Evolutionary conservation across 352 stramenopile species (phyloP), one percentile per base, ranked within the genome.

Genomic region (Pythium utonaiense): DNA sequence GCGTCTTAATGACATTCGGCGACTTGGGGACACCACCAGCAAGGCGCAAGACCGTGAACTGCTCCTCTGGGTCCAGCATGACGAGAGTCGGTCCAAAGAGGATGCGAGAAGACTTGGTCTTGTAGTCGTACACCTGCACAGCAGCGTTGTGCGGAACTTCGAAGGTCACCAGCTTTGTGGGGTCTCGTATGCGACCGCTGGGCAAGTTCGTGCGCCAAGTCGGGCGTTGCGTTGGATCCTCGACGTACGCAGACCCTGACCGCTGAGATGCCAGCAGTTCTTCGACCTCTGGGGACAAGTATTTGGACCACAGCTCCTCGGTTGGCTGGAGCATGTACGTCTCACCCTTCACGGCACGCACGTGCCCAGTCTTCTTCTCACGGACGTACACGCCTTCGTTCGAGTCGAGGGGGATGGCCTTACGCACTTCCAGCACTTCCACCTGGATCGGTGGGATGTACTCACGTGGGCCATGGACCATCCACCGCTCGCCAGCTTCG

Each of bases 71-170:
- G 17, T 87, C 80, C 9, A 93, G 69, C 83, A 93, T 93, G 17
- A 90, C 81, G 0, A 93, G 65, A 6, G 80, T 90, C 21, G 83
- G 83, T 0, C 83, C 83, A 65, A 93, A 93, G 56, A 91, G 69
- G 36, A 93, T 93, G 28, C 83, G 80, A 2, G 80, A 91, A 30
- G 75, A 87, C 22, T 80, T 91, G 40, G 80, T 89, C 63, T 89
- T 89, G 71, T 91, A 93, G 70, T 93, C 81, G 60, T 93, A 93
- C 9, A 93, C 78, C 63, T 93, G 83, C 3, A 93, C 85, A 21
- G 80, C 83, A 14, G 80, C 79, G 21, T 93, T 93, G 71, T 93
- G 83, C 3, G 83, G 81, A 21, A 93, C 83, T 64, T 91, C 79
- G 38, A 93, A 93, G 5, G 75, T 89, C 8, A 93, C 83, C 16